These are phyloP conservation scores for Pythium apleroticum DNA, from an alignment of 352 stramenopile genomes.

Conservation along the genomic window DNA sequence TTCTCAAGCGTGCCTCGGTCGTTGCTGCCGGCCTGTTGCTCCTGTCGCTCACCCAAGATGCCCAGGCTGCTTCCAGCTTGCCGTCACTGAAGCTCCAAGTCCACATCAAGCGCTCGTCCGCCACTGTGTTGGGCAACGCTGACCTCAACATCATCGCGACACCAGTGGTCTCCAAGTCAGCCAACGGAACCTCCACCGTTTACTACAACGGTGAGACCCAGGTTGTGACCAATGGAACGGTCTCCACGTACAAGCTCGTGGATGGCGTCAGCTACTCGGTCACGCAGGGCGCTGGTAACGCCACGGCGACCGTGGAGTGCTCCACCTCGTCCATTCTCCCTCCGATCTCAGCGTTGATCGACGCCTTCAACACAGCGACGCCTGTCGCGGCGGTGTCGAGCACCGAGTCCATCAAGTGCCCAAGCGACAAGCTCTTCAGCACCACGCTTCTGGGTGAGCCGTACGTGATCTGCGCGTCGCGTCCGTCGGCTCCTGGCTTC, in stretches of 20 bases:
- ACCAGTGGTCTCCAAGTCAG: background rate
- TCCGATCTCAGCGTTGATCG: slow-evolving; percentile 32
- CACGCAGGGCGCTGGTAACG: background rate
- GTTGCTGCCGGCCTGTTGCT: background rate
- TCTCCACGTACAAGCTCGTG: slow-evolving; percentile 37
- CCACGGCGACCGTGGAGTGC: slow-evolving; percentile 2
- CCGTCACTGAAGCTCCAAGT: background rate
- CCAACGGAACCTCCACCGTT: background rate
- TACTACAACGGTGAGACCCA: slow-evolving; percentile 7
- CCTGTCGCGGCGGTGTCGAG: slow-evolving; percentile 37
- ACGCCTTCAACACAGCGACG: slow-evolving; percentile 33
- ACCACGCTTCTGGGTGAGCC: slow-evolving; percentile 41
- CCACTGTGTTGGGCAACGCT: background rate
- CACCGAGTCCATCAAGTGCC: slow-evolving; percentile 43
- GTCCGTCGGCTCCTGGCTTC: slow-evolving; percentile 12
- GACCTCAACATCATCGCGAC: background rate
- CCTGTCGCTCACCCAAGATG: background rate
- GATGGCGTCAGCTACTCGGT: slow-evolving; percentile 29
- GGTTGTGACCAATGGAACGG: background rate
- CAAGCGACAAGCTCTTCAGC: slow-evolving; percentile 36
- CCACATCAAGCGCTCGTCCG: background rate
- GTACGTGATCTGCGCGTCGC: slow-evolving; percentile 41
- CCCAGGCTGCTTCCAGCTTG: background rate
- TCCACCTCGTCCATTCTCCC: slow-evolving; percentile 14
- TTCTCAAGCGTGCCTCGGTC: background rate